A percentile compares a stretch with the other conserved stretches of the same genome.
phyloP scores from a whole-genome alignment of 163 green algal genomes.

The Picocystis sp. region DNA sequence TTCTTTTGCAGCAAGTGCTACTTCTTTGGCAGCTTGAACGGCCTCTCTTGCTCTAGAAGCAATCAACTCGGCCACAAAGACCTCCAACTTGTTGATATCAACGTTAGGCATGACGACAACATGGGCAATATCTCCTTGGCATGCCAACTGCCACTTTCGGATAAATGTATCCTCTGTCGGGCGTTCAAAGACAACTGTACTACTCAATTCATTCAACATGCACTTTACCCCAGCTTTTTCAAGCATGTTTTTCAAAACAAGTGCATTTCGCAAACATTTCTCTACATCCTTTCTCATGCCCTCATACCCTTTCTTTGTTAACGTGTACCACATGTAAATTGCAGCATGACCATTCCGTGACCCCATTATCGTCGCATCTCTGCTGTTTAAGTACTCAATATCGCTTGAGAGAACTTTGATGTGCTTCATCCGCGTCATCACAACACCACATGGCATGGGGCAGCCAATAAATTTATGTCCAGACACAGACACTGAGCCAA shows the following conservation, averaged over 20 bases:
- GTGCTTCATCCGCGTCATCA: slow-evolving; percentile 71
- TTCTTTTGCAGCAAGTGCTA: slow-evolving; percentile 2
- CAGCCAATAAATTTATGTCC: slow-evolving; percentile 92
- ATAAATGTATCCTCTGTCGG: slow-evolving; percentile 74
- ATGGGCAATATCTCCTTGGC: slow-evolving; percentile 86
- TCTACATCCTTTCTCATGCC: slow-evolving; percentile 84
- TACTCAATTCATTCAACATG: slow-evolving; percentile 89
- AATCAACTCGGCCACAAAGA: slow-evolving; percentile 51
- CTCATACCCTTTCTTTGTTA: slow-evolving; percentile 80
- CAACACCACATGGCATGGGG: slow-evolving; percentile 82
- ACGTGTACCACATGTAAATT: slow-evolving; percentile 96
- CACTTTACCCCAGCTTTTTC: slow-evolving; percentile 47
- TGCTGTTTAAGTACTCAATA: slow-evolving; percentile 27
- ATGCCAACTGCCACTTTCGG: slow-evolving; percentile 93
- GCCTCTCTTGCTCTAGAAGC: neutral
- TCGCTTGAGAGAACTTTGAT: slow-evolving; percentile 37
- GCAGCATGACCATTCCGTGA: slow-evolving; percentile 84
- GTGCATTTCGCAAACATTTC: slow-evolving; percentile 80
- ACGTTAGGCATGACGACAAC: slow-evolving; percentile 97
- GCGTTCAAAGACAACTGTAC: slow-evolving; percentile 84
- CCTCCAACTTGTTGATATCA: slow-evolving; percentile 63
- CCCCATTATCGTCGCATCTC: slow-evolving; percentile 95
- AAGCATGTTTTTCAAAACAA: slow-evolving; percentile 67
- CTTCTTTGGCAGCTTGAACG: neutral
- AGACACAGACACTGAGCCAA: slow-evolving; percentile 69